These are phyloP conservation scores for Pythium biforme DNA, from an alignment of 352 stramenopile species.

Conservation along the genomic window DNA sequence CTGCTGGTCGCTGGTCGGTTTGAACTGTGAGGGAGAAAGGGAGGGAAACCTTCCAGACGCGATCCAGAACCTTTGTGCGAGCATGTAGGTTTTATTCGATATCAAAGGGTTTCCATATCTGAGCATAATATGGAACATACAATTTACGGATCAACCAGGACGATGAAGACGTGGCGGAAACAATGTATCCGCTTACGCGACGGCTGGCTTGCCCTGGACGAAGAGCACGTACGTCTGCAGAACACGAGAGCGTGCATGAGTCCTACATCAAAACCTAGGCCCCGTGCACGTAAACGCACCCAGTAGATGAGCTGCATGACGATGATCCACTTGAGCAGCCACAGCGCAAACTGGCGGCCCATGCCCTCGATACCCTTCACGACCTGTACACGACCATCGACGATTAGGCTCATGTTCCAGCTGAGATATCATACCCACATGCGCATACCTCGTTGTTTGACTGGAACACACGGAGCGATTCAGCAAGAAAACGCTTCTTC, in stretches of 20 bases:
- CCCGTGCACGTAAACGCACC: too few relatives aligned
- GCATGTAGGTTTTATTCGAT: conserved; percentile 13
- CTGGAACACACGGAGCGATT: conserved; percentile 57
- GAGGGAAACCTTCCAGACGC: conserved; percentile 21
- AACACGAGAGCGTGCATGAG: not conserved
- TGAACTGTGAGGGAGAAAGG: conserved; percentile 27
- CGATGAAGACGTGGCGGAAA: too few relatives aligned
- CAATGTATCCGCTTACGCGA: not conserved
- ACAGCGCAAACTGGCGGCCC: conserved; percentile 41
- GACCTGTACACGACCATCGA: too few relatives aligned
- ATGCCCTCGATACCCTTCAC: conserved; percentile 65
- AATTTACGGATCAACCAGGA: conserved; percentile 4
- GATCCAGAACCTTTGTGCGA: conserved; percentile 5
- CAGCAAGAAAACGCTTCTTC: conserved; percentile 45
- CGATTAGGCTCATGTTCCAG: too few relatives aligned
- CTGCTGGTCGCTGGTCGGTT: conserved; percentile 22
- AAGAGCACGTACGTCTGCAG: conserved; percentile 26
- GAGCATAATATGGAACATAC: conserved; percentile 8
- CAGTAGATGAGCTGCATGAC: conserved; percentile 45
- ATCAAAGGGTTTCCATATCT: conserved; percentile 8
- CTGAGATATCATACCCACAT: too few relatives aligned
- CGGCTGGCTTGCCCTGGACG: conserved; percentile 18
- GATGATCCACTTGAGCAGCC: conserved; percentile 62
- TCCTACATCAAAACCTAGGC: not conserved
- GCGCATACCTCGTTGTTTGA: conserved; percentile 80